Evolutionary conservation across 2,329 filamentous ascomycete genomes (phyloP), one percentile per base, ranked within the genome.

Genomic region (Ceratocystis cubensis): DNA sequence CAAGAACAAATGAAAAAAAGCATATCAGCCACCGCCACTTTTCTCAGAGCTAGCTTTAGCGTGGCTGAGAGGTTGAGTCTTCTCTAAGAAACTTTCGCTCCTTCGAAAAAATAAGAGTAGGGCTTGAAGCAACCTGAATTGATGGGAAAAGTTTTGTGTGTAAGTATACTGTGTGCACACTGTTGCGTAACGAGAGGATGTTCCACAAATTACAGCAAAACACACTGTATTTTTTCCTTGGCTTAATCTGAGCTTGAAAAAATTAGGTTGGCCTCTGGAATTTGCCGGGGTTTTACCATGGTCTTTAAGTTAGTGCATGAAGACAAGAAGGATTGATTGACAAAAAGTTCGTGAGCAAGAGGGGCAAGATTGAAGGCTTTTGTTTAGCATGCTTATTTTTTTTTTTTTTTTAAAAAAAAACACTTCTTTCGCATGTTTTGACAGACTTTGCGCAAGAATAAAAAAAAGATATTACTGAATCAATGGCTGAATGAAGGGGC

Each of bases 211-310:
- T 8, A n/a, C 1, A 1, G 3, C 13, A 17, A 13, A 5, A 15
- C 53, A 13, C 53, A 57, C 53, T 57, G 53, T 57, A 57, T 57
- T 57, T 57, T 57, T 17, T 33, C 3, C 53, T 30, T 57, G 53
- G 13, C 10, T 17, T 13, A n/a, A 15, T 22, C 13, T 25, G 7
- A 48, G 17, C 17, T n/a, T 20, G 5, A 50, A 50, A 8, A 50
- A 22, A 13, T 20, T 10, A 7, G 22, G 22, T 22, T 3, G 20
- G 48, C 7, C 1, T 20, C 17, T 5, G 10, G 20, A 7, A 50
- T 50, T 41, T 15, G 28, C 53, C 53, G 53, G 53, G 30, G 25
- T 33, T 57, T 57, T 57, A 28, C 53, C 53, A 57, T 13, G 48
- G 53, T 28, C 6, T 13, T 20, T 56, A 22, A 48, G 46, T 48